Evolutionary conservation across 1,284 basidiomycete species (phyloP), one percentile per base, ranked within the genome.

Genomic region (Boletellus dicymbophilus): DNA sequence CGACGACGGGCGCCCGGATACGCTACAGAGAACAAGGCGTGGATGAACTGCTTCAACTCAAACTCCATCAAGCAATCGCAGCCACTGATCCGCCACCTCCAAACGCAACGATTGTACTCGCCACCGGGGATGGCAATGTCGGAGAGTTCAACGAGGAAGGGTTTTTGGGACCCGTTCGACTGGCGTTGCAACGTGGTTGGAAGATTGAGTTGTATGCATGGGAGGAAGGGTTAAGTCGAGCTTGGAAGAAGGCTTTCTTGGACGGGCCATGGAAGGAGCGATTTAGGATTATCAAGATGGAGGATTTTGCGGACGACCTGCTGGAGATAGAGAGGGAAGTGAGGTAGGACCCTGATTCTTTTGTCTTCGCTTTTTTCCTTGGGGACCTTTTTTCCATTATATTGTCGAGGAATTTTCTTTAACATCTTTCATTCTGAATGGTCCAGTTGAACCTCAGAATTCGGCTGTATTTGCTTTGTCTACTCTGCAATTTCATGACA

Each of bases 101-200:
- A 11, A 80, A 81, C 2, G 80, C 84, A 6, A 93, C 90, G 20
- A 89, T 95, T 58, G 85, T 95, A 33, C 80, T 95, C 30, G 93
- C 90, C 2, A 95, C 93, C 0, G 93, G 93, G 4, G 93, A 95
- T 65, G 92, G 91, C 20, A 90, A 91, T 61, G 85, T 87, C 12
- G 89, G 90, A 3, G 87, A 95, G 65, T 95, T 93, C 65, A 93
- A 85, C 66, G 88, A 90, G 53, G 88, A 93, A 59, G 92, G 92
- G 4, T 95, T 95, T 69, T 67, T 92, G 25, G 90, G 92, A 1
- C 87, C 88, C 45, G 90, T 93, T 13, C 75, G 88, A 48, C 84
- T 85, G 12, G 93, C 93, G 11, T 70, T 95, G 60, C 85, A 84
- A 68, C 81, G 85, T 46, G 93, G 93, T 2, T 95, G 93, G 93